Conservation (phyloP, 2,329 filamentous ascomycete species). For the Neophaeococcomyces mojaviensis region DNA sequence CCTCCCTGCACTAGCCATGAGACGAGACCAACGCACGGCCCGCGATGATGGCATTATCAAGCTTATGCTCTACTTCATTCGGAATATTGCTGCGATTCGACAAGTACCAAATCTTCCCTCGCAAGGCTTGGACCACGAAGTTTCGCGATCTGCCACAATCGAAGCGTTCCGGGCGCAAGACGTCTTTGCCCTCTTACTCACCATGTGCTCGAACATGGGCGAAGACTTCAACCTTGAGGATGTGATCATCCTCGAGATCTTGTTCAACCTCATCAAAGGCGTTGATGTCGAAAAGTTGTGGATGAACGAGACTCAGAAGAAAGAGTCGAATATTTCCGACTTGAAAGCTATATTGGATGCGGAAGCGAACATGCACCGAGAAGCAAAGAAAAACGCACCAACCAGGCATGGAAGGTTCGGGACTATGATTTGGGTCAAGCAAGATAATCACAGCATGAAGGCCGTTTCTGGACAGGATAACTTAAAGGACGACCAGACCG, state of each 20-base stretch:
- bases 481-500: constrained; percentile 62
- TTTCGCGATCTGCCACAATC: constrained; percentile 79
- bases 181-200: constrained; percentile 76
- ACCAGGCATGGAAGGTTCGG: constrained; percentile 90
- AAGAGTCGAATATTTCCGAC: constrained; percentile 62
- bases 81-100: constrained; percentile 80
- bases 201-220: constrained; percentile 83
- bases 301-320: constrained; percentile 67
- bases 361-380: constrained; percentile 73
- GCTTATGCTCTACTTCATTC: constrained; percentile 77
- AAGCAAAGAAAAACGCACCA: constrained; percentile 68
- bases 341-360: constrained; percentile 68
- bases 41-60: constrained; percentile 91
- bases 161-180: constrained; percentile 87
- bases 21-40: constrained; percentile 64
- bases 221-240: constrained; percentile 90
- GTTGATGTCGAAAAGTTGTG: constrained; percentile 79
- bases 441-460: constrained; percentile 74
- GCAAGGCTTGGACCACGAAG: constrained; percentile 82
- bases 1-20: constrained; percentile 74
- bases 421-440: constrained; percentile 93
- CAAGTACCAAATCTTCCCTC: constrained; percentile 64
- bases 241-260: constrained; percentile 77
- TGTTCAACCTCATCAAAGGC: constrained; percentile 89
- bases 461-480: constrained; percentile 85